Conservation (phyloP, 2,329 filamentous ascomycete genomes). For the Pochonia chlamydosporia region DNA sequence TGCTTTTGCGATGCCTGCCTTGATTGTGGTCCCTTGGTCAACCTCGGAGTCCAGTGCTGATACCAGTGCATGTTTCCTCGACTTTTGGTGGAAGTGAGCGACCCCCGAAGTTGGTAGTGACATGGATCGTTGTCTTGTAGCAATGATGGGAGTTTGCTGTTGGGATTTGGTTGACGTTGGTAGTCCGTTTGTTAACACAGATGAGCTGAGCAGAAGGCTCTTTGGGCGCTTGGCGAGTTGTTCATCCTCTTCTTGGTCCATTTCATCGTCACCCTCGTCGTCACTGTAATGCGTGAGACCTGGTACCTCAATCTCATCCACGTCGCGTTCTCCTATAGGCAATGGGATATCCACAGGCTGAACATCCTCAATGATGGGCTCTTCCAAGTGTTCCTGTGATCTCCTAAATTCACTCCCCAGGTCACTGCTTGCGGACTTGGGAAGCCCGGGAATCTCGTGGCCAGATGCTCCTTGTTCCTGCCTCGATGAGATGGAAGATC, state of each 20-base stretch:
- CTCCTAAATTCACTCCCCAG: conserved; percentile 5
- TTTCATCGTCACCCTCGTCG: conserved; percentile 48
- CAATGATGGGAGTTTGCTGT: conserved; percentile 28
- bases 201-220: conserved; percentile 29
- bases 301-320: conserved; percentile 76
- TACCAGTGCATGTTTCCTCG: not conserved
- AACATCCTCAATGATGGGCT: conserved; percentile 19
- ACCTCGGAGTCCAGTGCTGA: not conserved
- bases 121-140: conserved; percentile 37
- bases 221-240: conserved; percentile 34
- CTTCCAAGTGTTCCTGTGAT: conserved; percentile 13
- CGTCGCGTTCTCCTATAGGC: conserved; percentile 59
- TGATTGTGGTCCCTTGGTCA: not conserved
- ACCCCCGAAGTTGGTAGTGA: conserved; percentile 39
- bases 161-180: conserved; percentile 28
- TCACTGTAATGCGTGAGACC: conserved; percentile 59
- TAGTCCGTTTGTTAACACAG: conserved; percentile 19
- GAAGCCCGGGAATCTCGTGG: conserved; percentile 23
- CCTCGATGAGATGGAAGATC: conserved; percentile 28
- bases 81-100: conserved; percentile 6
- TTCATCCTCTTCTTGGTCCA: conserved; percentile 30
- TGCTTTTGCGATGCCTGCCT: not conserved
- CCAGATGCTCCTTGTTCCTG: conserved; percentile 29
- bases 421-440: conserved; percentile 12
- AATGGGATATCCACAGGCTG: conserved; percentile 52